Evolutionary conservation across 2,329 filamentous ascomycete species (phyloP).

Genomic region (Emmonsiellopsis sp.): DNA sequence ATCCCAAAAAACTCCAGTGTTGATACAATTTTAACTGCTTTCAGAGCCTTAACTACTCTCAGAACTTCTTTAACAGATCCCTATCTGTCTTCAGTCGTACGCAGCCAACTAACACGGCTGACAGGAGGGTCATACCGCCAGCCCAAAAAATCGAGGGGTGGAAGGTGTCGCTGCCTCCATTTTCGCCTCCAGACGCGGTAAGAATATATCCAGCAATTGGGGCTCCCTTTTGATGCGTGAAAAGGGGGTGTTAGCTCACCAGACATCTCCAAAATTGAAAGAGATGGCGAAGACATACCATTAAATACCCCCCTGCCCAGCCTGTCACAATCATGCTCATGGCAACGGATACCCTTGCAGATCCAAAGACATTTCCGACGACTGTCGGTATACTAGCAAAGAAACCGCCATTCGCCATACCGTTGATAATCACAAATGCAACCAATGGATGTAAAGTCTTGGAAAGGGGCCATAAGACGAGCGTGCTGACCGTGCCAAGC

Average conservation of each 20-base stretch:
- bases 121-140: slow-evolving; percentile 42
- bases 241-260: neutral
- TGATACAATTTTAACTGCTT: no score
- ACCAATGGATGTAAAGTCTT: slow-evolving; percentile 46
- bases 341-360: slow-evolving; percentile 44
- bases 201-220: slow-evolving; percentile 55
- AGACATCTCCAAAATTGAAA: neutral
- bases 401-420: slow-evolving; percentile 53
- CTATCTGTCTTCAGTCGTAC: slow-evolving; percentile 38
- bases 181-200: slow-evolving; percentile 45
- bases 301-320: slow-evolving; percentile 53
- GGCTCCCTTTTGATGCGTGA: slow-evolving; percentile 31
- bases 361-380: slow-evolving; percentile 52
- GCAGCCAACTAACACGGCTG: slow-evolving; percentile 34
- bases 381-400: slow-evolving; percentile 57
- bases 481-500: slow-evolving; percentile 49
- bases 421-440: slow-evolving; percentile 52
- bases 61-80: slow-evolving; percentile 30
- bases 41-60: neutral
- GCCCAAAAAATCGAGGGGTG: slow-evolving; percentile 56
- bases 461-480: slow-evolving; percentile 54
- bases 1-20: no score
- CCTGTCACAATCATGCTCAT: slow-evolving; percentile 56
- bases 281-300: slow-evolving; percentile 34
- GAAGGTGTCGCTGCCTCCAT: slow-evolving; percentile 44